Evolutionary conservation across 129 eudicot genomes (phyloP).

Genomic region (Helianthus annuus): DNA sequence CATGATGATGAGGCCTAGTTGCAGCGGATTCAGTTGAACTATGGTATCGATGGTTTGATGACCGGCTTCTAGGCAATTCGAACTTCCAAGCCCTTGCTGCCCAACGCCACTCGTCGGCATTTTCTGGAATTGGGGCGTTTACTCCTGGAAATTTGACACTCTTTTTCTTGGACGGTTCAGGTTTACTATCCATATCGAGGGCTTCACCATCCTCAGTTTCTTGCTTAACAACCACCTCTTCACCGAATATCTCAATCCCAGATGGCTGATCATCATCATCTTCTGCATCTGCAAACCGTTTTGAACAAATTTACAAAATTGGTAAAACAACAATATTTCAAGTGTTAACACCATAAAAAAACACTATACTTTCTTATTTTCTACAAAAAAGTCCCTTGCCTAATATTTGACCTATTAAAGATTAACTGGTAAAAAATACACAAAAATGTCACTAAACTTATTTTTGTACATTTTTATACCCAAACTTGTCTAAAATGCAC

Average conservation of each 20-base stretch:
- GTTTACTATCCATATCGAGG: constrained; percentile 44
- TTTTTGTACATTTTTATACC: no score
- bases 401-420: no score
- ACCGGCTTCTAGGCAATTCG: constrained; percentile 45
- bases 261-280: constrained; percentile 67
- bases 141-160: constrained; percentile 82
- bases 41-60: constrained; percentile 43
- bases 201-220: constrained; percentile 86
- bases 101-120: constrained; percentile 83
- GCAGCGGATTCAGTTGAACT: constrained; percentile 36
- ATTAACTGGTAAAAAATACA: no score
- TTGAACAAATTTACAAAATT: neutral
- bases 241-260: constrained; percentile 76
- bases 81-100: constrained; percentile 49
- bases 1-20: constrained; percentile 38
- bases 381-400: no score
- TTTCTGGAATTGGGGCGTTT: constrained; percentile 78
- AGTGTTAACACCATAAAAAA: neutral
- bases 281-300: constrained; percentile 47
- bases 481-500: no score
- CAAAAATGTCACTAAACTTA: no score
- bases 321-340: neutral
- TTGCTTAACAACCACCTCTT: constrained; percentile 46
- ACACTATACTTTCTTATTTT: no score
- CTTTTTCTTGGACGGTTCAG: constrained; percentile 58